Base-by-base conservation (phyloP, 1,284 basidiomycete species). In the Boletellus deceptivus region DNA sequence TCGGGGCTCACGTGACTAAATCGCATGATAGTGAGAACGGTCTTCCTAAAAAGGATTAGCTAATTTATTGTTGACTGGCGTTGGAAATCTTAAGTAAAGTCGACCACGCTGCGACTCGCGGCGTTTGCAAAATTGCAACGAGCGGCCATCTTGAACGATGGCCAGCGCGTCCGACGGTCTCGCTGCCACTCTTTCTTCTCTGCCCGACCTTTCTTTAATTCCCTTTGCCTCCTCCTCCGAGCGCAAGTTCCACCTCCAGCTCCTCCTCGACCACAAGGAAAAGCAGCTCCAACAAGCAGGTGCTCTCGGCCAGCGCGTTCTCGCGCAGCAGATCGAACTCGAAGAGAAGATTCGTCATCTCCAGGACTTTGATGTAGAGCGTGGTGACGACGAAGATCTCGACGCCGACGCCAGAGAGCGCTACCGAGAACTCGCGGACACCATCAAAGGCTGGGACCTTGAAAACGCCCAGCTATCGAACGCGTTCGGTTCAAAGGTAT, bases 251-350 rank as follows among this genome's bases (percentile, higher is more conserved):
- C 80, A 89, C 55, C 83, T 96, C 17, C 89, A 93, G 62, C 74
- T 74, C 50, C 82, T 95, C 54, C 81, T 97, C 56, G 89, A 93
- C 72, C 79, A 76, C 69, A 97, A 97, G 75, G 89, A 93, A 68
- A 83, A 85, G 64, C 92, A 97, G 69, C 84, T 96, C 39, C 86
- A 92, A 58, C 88, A 92, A 58, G 91, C 92, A 7, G 93, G 89
- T 38, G 86, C 85, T 50, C 84, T 97, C 67, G 93, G 94, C 46
- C 91, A 95, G 72, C 87, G 89, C 68, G 83, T 98, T 59, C 83
- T 96, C 55, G 82, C 84, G 24, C 94, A 97, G 75, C 92, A 92
- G 70, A 85, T 89, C 72, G 91, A 96, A 67, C 82, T 97, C 55
- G 91, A 95, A 71, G 84, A 89, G 60, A 81, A 91, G 42, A 91